Evolutionary conservation across 106 monocot genomes (phyloP), one percentile per base, ranked within the genome.

Genomic region (Dioscorea alata): DNA sequence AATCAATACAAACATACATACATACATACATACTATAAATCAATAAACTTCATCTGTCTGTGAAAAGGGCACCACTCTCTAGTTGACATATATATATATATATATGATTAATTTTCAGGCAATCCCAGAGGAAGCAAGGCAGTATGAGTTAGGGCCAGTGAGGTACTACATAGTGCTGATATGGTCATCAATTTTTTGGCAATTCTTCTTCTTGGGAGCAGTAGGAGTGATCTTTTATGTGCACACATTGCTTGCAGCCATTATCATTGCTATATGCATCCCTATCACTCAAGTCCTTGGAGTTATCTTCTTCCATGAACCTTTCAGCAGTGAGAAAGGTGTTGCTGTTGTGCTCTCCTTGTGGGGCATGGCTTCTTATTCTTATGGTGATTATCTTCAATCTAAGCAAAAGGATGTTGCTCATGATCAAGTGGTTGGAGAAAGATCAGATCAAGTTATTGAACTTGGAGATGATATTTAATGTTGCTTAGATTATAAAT

Each of bases 321-420:
- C 59, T 4, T 71, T 71, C 48, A 60, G 19, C 71, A 61, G 71
- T 25, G 71, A 23, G 50, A 71, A 71, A 59, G 71, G 60, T 22
- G 14, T 71, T 8, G 58, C 71, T 14, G 60, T 71, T 22, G 58
- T 60, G 13, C 71, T 71, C 13, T 17, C 60, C 1, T 42, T 71
- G 7, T 71, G 71, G 71, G 71, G 71, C 4, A 20, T 71, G 13
- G 34, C 71, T 8, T 71, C 71, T 16, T 71, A 71, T 10, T 54
- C 57, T 4, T 71, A 60, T 60, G 71, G 71, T 6, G 50, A 67
- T 15, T 50, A 23, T 6, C 49, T 13, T 18, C 50, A 67, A 1
- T 12, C 9, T 16, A 67, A 67, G 23, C 5, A n/a, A 17, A 33
- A 64, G 33, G 22, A 64, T 23, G 4, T 8, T 28, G 23, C 25